Evolutionary conservation across 2,329 filamentous ascomycete genomes (phyloP).

Genomic region (Aspergillus sp.): DNA sequence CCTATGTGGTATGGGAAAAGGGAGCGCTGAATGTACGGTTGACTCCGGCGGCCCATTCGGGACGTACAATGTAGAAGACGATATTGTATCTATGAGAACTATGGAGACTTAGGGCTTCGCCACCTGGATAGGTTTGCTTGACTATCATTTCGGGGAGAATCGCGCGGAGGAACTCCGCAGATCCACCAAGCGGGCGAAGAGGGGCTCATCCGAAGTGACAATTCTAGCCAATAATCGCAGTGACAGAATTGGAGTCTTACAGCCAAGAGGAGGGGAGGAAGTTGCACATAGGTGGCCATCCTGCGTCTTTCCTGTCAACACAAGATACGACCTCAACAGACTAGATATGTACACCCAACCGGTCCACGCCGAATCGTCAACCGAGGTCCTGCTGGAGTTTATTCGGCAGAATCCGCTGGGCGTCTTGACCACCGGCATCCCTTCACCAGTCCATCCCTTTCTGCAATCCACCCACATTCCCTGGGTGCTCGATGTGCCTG

Average conservation of each 20-base stretch:
- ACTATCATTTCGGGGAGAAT: no score
- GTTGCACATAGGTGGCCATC: no score
- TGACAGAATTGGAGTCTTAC: no score
- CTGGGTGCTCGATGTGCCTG: conserved; percentile 53
- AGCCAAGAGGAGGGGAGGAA: no score
- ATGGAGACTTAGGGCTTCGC: no score
- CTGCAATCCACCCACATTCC: conserved; percentile 64
- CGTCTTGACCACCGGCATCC: conserved; percentile 61
- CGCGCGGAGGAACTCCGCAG: background rate
- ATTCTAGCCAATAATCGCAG: no score
- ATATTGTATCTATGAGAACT: no score
- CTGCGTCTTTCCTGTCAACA: no score
- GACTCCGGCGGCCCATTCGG: background rate
- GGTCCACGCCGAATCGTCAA: conserved; percentile 1
- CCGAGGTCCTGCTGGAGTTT: conserved; percentile 44
- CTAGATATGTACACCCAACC: conserved; percentile 1
- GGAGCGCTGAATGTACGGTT: background rate
- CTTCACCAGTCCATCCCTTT: conserved; percentile 47
- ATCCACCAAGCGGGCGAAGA: no score
- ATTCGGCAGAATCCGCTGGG: conserved; percentile 62
- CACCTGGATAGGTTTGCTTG: no score
- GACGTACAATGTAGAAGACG: background rate
- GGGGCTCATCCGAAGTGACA: no score
- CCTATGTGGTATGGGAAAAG: background rate
- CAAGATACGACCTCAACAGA: no score